phyloP scores from a whole-genome alignment of 1,139 yeast species.

The Zygosaccharomyces pseudobailii region DNA sequence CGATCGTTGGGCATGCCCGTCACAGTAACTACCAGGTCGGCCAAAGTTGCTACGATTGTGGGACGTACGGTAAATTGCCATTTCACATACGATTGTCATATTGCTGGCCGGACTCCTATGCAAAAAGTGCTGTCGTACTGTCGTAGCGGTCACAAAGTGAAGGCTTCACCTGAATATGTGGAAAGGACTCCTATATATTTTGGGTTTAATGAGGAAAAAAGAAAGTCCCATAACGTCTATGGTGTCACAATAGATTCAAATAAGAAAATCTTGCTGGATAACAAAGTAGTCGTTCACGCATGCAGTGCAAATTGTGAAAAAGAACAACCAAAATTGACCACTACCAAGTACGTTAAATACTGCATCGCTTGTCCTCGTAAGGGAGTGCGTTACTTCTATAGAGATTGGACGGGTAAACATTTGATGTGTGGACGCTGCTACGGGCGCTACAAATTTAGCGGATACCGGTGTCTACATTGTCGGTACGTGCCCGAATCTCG shows the following conservation, averaged over 20 bases:
- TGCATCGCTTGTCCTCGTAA: conserved; percentile 26
- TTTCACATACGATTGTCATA: conserved; percentile 25
- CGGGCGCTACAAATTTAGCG: conserved; percentile 25
- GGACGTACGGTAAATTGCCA: conserved; percentile 24
- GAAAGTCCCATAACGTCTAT: conserved; percentile 17
- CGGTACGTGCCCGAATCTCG: conserved; percentile 28
- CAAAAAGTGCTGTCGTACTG: conserved; percentile 26
- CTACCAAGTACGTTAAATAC: conserved; percentile 18
- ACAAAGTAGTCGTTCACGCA: conserved; percentile 18
- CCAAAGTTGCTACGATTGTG: conserved; percentile 17
- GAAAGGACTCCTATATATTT: conserved; percentile 22
- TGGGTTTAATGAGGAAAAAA: conserved; percentile 18
- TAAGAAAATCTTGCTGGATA: conserved; percentile 18
- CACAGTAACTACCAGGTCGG: conserved; percentile 25
- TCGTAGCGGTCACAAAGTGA: conserved; percentile 23
- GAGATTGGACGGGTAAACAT: conserved; percentile 26
- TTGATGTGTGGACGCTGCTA: conserved; percentile 26
- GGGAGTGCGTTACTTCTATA: conserved; percentile 24
- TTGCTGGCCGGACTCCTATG: conserved; percentile 20
- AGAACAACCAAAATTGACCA: conserved; percentile 17
- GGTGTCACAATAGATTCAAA: conserved; percentile 18
- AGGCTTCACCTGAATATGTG: conserved; percentile 13
- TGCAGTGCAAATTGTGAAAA: conserved; percentile 19
- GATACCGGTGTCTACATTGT: conserved; percentile 23
- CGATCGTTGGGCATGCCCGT: conserved; percentile 39